These are phyloP conservation scores for Glutinoglossum americanum DNA, from an alignment of 495 filamentous ascomycete species.

Conservation along the genomic window DNA sequence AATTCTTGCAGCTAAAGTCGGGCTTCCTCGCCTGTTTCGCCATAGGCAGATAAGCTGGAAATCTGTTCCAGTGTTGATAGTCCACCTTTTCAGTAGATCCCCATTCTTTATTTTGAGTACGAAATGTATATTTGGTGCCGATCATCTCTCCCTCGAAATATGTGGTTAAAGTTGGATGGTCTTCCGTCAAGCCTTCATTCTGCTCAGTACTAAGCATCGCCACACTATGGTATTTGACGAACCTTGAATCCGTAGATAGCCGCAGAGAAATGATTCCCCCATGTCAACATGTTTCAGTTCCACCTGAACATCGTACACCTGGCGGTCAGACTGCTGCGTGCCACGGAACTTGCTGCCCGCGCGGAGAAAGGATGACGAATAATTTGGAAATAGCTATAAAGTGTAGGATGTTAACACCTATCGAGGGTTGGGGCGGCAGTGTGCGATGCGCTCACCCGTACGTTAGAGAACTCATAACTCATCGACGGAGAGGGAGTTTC, in stretches of 20 bases:
- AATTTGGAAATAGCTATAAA: slow-evolving; percentile 33
- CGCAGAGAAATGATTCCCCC: slow-evolving; percentile 83
- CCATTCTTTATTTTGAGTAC: slow-evolving; percentile 77
- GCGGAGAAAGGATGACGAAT: slow-evolving; percentile 63
- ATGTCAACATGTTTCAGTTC: slow-evolving; percentile 95
- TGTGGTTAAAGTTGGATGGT: slow-evolving; percentile 88
- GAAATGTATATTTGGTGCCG: slow-evolving; percentile 80
- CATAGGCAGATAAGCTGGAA: slow-evolving; percentile 64
- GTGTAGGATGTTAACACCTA: neutral
- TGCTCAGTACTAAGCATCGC: neutral
- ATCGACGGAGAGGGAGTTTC: slow-evolving; percentile 21
- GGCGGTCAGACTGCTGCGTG: slow-evolving; percentile 76
- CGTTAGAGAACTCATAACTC: slow-evolving; percentile 43
- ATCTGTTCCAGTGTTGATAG: slow-evolving; percentile 80
- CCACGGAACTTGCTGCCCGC: slow-evolving; percentile 77
- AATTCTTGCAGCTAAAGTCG: slow-evolving; percentile 50
- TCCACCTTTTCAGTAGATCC: slow-evolving; percentile 85
- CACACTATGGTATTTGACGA: slow-evolving; percentile 6
- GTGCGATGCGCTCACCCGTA: slow-evolving; percentile 24
- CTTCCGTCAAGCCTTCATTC: slow-evolving; percentile 61
- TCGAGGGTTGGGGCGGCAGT: slow-evolving; percentile 2
- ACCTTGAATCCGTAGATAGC: slow-evolving; percentile 95
- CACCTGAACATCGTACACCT: slow-evolving; percentile 86
- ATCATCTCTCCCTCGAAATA: slow-evolving; percentile 99
- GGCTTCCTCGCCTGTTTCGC: slow-evolving; percentile 53